Evolutionary conservation across 2,329 filamentous ascomycete species (phyloP).

Genomic region (Colletotrichum musae): DNA sequence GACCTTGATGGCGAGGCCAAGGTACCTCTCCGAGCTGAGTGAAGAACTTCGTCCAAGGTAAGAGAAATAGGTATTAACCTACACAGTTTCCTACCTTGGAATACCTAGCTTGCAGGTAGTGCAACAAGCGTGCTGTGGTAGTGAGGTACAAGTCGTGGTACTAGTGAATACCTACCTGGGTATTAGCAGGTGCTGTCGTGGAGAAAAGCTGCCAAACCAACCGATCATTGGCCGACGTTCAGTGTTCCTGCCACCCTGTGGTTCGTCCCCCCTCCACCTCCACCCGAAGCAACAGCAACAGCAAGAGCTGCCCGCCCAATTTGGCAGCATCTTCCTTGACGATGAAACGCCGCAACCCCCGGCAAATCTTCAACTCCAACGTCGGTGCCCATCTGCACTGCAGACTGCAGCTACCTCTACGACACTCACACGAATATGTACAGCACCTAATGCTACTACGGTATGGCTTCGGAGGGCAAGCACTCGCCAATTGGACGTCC

Average conservation of each 20-base stretch:
- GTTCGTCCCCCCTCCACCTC: conserved; percentile 37
- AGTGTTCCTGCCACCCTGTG: neutral
- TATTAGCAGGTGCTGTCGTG: neutral
- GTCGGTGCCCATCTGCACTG: neutral
- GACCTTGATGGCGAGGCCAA: neutral
- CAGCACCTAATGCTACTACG: neutral
- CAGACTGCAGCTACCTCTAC: neutral
- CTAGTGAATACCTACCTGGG: no score
- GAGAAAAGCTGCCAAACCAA: conserved; percentile 2
- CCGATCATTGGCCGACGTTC: conserved; percentile 18
- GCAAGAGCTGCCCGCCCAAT: conserved; percentile 27
- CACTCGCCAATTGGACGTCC: no score
- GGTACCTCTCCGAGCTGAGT: no score
- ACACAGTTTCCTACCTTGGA: no score
- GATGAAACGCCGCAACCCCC: conserved; percentile 34
- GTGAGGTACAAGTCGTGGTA: no score
- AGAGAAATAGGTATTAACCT: no score
- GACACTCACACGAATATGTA: neutral
- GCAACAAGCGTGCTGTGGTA: no score
- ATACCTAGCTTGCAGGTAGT: no score
- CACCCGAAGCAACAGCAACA: neutral
- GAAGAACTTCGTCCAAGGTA: no score
- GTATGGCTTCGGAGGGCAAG: no score
- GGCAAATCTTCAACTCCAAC: conserved; percentile 37
- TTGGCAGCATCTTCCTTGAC: conserved; percentile 33